Percentiles rank a stretch among this genome's conserved stretches.
Evolutionary conservation across 2,329 filamentous ascomycete genomes (phyloP).

Genomic region (Colletotrichum sp.): DNA sequence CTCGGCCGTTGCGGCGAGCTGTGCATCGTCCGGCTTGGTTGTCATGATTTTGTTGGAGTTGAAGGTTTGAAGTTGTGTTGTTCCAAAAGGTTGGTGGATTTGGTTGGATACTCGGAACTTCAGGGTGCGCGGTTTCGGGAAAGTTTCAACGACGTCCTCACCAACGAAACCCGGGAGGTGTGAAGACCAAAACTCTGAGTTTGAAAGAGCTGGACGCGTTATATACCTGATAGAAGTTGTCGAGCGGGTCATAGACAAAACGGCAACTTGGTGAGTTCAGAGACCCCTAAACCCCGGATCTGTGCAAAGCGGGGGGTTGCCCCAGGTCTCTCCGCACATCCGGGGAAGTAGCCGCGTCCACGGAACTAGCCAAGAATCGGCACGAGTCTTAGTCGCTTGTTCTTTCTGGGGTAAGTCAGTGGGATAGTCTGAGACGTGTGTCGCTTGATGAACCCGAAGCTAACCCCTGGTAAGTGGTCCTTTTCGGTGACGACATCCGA

Average conservation of each 20-base stretch:
- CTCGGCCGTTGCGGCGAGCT: background rate
- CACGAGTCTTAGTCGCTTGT: background rate
- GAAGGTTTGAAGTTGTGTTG: rapidly evolving
- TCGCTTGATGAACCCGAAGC: background rate
- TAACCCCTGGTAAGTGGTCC: rapidly evolving
- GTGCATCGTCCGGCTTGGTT: background rate
- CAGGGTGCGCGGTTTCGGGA: rapidly evolving
- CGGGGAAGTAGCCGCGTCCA: background rate
- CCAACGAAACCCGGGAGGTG: background rate
- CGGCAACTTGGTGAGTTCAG: background rate
- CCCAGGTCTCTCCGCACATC: background rate
- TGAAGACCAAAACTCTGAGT: rapidly evolving
- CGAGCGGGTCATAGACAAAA: background rate
- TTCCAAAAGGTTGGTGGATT: rapidly evolving
- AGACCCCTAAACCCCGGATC: background rate
- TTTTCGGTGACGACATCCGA: background rate
- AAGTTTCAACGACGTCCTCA: background rate
- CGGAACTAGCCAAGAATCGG: background rate
- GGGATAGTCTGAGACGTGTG: rapidly evolving
- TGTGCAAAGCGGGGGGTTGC: background rate
- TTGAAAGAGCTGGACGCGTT: background rate
- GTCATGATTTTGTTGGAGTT: background rate
- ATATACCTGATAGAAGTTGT: background rate
- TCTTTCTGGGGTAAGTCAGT: background rate
- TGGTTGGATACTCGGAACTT: background rate